These are phyloP conservation scores for Rachicladosporium sp. DNA, from an alignment of 2,329 filamentous ascomycete species.

Conservation along the genomic window DNA sequence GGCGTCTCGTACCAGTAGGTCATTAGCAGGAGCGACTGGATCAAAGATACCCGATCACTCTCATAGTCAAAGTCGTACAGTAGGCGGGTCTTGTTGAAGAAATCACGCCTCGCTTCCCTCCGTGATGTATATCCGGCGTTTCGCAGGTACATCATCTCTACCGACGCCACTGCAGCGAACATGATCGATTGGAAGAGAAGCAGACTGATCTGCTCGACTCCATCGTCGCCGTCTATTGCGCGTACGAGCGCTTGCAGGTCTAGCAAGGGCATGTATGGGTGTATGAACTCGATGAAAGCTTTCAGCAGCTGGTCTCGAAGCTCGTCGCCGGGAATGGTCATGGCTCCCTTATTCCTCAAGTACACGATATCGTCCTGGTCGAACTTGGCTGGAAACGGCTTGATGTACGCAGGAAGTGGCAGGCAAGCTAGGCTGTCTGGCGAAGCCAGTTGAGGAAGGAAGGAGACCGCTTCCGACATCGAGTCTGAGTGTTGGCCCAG, in stretches of 20 bases:
- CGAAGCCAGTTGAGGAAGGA: conserved; percentile 15
- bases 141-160: conserved; percentile 64
- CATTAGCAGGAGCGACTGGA: conserved; percentile 81
- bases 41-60: conserved; percentile 72
- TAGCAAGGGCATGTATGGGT: conserved; percentile 86
- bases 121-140: conserved; percentile 66
- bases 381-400: conserved; percentile 64
- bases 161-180: conserved; percentile 83
- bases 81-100: conserved; percentile 77
- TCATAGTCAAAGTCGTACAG: conserved; percentile 96
- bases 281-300: conserved; percentile 77
- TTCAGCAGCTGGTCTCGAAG: conserved; percentile 72
- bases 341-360: conserved; percentile 69
- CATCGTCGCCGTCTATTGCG: conserved; percentile 54
- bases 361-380: conserved; percentile 73
- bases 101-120: conserved; percentile 73
- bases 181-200: conserved; percentile 88
- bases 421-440: conserved; percentile 18
- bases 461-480: conserved; percentile 13
- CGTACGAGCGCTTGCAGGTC: conserved; percentile 50
- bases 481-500: conserved; percentile 13
- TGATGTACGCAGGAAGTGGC: conserved; percentile 57
- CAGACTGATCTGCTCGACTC: conserved; percentile 61
- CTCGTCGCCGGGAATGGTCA: conserved; percentile 57
- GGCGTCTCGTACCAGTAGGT: conserved; percentile 97